These are phyloP conservation scores for Cercospora sp. DNA, from an alignment of 2,329 filamentous ascomycete genomes.

Conservation along the genomic window DNA sequence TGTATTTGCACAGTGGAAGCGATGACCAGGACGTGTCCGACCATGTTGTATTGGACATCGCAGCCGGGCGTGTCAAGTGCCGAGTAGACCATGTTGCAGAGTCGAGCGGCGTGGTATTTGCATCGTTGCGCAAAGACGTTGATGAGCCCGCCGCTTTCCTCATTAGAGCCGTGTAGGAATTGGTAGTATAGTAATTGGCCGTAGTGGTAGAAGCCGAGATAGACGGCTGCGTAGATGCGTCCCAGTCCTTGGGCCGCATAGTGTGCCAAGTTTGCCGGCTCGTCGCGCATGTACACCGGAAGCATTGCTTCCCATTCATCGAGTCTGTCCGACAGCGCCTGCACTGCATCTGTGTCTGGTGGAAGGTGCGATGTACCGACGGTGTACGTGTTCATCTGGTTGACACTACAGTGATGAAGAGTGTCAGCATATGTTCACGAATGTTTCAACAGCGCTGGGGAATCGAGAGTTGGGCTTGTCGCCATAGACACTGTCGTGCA, in stretches of 20 bases:
- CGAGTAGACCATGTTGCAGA: constrained; percentile 17
- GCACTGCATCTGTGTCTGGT: constrained; percentile 12
- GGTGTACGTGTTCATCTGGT: constrained; percentile 12
- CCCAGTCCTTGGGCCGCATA: constrained; percentile 12
- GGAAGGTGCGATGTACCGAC: constrained; percentile 7
- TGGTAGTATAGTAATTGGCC: constrained; percentile 16
- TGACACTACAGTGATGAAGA: not conserved
- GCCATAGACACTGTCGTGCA: not conserved
- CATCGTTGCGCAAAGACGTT: constrained; percentile 12
- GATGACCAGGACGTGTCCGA: constrained; percentile 16
- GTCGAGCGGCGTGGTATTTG: constrained; percentile 13
- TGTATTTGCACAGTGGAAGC: constrained; percentile 15
- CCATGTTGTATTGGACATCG: constrained; percentile 16
- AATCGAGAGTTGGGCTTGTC: not conserved
- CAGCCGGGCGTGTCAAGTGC: constrained; percentile 15
- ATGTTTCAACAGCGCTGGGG: not conserved
- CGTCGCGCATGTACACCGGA: constrained; percentile 14
- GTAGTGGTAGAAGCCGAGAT: constrained; percentile 15
- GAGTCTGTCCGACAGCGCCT: constrained; percentile 7
- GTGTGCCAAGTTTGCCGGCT: constrained; percentile 14
- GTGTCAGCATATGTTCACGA: not conserved
- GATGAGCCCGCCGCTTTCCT: constrained; percentile 12
- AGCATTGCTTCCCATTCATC: constrained; percentile 14
- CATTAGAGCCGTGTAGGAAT: constrained; percentile 12
- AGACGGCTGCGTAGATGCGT: constrained; percentile 13